A percentile compares a stretch with the other conserved stretches of the same genome.
Evolutionary conservation across 1,284 basidiomycete species (phyloP).

Genomic region (Malassezia brasiliensis): DNA sequence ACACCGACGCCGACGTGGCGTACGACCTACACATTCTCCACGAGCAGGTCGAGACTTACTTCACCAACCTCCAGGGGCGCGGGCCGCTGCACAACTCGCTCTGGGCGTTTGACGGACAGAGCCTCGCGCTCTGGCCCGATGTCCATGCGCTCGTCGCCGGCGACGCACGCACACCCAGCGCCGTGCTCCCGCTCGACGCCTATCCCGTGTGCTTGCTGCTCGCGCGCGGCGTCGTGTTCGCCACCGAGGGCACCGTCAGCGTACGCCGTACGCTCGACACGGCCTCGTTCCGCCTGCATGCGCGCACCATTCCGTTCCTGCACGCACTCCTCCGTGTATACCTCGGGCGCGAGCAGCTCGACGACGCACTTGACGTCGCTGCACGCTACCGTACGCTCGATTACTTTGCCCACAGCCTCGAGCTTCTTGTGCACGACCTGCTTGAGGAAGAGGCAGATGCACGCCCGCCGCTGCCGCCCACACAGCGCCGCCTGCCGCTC

Average conservation of each 20-base stretch:
- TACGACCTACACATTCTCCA: slow-evolving; percentile 97
- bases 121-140: slow-evolving; percentile 87
- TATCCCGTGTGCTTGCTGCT: slow-evolving; percentile 92
- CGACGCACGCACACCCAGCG: slow-evolving; percentile 77
- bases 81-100: slow-evolving; percentile 87
- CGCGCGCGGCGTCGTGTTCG: slow-evolving; percentile 97
- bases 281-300: slow-evolving; percentile 80
- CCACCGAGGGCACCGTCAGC: slow-evolving; percentile 77
- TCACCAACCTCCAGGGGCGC: slow-evolving; percentile 90
- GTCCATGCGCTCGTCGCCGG: slow-evolving; percentile 65
- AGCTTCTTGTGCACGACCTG: slow-evolving; percentile 84
- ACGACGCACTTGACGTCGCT: slow-evolving; percentile 68
- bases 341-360: slow-evolving; percentile 51
- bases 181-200: slow-evolving; percentile 80
- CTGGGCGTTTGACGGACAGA: slow-evolving; percentile 89
- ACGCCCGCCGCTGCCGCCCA: slow-evolving; percentile 23
- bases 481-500: slow-evolving; percentile 54
- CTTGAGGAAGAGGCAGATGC: slow-evolving; percentile 72
- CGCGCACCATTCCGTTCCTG: slow-evolving; percentile 88
- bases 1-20: slow-evolving; percentile 76
- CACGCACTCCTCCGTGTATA: slow-evolving; percentile 82
- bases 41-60: slow-evolving; percentile 91
- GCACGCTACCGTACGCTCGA: slow-evolving; percentile 76
- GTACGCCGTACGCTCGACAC: slow-evolving; percentile 72
- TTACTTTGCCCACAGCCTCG: slow-evolving; percentile 86